Evolutionary conservation across 345 rosid species (phyloP), one percentile per base, ranked within the genome.

Genomic region (Psidium friedrichsthalianum): DNA sequence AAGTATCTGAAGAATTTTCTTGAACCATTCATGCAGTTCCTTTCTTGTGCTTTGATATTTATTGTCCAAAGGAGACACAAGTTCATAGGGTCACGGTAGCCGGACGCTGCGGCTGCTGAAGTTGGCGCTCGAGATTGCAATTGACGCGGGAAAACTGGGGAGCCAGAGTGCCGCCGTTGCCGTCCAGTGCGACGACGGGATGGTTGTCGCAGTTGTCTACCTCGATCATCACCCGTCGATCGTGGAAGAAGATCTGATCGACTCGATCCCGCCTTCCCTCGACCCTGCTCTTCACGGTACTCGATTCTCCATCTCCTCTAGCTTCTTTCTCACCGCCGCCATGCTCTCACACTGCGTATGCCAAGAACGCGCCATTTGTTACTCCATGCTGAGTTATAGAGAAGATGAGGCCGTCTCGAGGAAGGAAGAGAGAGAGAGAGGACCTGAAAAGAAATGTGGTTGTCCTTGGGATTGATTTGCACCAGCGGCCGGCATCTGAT

Each of bases 371-470:
- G 11, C 21, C 32, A 20, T 13, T 13, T 53, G 51, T 49, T 49
- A 49, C 51, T 49, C 51, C 51, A 49, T 49, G 51, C 51, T 49
- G 51, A 49, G 11, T 9, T 49, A 49, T 44, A 6, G 64, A 6
- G 29, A 25, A 57, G 64, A 56, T n/a, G 9, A n/a, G 25, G 16
- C 2, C 27, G 2, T 14, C 11, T 29, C 25, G 69, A 57, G 61
- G 10, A 27, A 0, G 27, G 24, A 21, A 16, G 32, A 58, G 64
- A 58, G 18, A n/a, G 69, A 61, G 40, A 61, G 74, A 1, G n/a
- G 85, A 94, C 98, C 91, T 94, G 98, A 90, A 96, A 96, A 61
- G 98, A 95, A 84, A 96, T 88, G 88, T 96, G 98, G 64, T 92
- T 92, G 86, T 91, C 92, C 85, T 95, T 95, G 51, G 94, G 94